Percentiles rank a stretch among this genome's conserved stretches.
Evolutionary conservation across 495 filamentous ascomycete genomes (phyloP).

Genomic region (Lophiostoma macrostomum): DNA sequence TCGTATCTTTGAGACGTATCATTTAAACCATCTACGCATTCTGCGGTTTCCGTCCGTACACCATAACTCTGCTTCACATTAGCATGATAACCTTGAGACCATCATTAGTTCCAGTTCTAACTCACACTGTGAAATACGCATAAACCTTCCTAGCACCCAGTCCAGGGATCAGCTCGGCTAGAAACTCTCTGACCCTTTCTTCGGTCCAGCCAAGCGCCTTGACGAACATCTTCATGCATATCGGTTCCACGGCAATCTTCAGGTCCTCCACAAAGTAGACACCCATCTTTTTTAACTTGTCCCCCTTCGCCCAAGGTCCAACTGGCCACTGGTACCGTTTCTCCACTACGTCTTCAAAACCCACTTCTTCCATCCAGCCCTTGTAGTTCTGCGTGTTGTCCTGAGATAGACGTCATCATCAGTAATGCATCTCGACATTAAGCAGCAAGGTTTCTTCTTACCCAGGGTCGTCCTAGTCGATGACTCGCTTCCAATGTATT

Average conservation of each 20-base stretch:
- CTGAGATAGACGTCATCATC: constrained; percentile 4
- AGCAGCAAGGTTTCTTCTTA: too few relatives aligned
- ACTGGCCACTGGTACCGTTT: constrained; percentile 23
- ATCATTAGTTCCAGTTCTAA: background rate
- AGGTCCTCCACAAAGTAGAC: constrained; percentile 23
- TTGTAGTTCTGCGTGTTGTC: constrained; percentile 11
- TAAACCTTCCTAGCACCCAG: constrained; percentile 17
- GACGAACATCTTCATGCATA: constrained; percentile 20
- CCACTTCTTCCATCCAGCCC: constrained; percentile 19
- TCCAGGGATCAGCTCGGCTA: constrained; percentile 11
- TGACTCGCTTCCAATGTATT: too few relatives aligned
- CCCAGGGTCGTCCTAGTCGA: too few relatives aligned
- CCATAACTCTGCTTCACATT: constrained; percentile 2
- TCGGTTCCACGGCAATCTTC: constrained; percentile 16
- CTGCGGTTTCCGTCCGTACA: constrained; percentile 11
- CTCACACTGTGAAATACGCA: constrained; percentile 29
- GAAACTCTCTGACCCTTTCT: constrained; percentile 28
- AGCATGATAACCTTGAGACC: background rate
- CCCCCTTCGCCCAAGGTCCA: constrained; percentile 27
- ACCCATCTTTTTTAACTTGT: constrained; percentile 26
- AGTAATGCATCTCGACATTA: background rate
- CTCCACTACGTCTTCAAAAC: constrained; percentile 24
- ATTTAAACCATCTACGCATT: too few relatives aligned
- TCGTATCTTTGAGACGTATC: too few relatives aligned
- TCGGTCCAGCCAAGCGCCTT: constrained; percentile 23